Evolutionary conservation across 805 yeast genomes (phyloP), one percentile per base, ranked within the genome.

Genomic region (Torulaspora maleeae): DNA sequence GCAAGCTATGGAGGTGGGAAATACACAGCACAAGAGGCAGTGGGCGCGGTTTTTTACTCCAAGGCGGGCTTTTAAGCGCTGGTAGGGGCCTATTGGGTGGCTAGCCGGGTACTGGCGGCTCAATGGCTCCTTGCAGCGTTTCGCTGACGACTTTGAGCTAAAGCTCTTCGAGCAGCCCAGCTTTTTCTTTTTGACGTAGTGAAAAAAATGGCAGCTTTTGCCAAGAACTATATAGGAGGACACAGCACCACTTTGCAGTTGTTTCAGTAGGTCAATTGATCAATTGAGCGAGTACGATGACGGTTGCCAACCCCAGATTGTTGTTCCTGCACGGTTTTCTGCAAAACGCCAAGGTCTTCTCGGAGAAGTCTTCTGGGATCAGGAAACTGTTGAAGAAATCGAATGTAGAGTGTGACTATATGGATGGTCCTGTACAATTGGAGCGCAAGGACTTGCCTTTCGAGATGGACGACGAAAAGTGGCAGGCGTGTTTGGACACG

Each of bases 261-360:
- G 9, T 27, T 12, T 4, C 11, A 2, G 15, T 9, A 6, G 30
- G 5, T 2, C 30, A 9, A 27, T 27, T 27, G 30, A 27, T 12
- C 30, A 11, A 27, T 11, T 8, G 13, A 27, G 6, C 13, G 27
- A 5, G 27, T 17, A 45, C 13, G 8, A 65, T 59, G 65, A 52
- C 64, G 25, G 41, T 55, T 20, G 25, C 52, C 10, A 47, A 30
- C 22, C 58, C 63, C 38, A 81, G 80, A 54, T 73, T 91, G 22
- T 71, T 91, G n/a, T 91, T 93, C 66, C 70, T 93, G 24, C 99
- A 91, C 54, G 98, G 99, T 0, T 89, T 82, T 65, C 79, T 90
- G 12, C 96, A 91, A 71, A 83, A 82, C 50, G 91, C 91, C 5
- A 75, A 83, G 34, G 74, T 83, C 11, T 91, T 91, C 67, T 83